A percentile compares a stretch with the other conserved stretches of the same genome.
These are phyloP conservation scores for Bathelium albidoporum DNA, from an alignment of 495 filamentous ascomycete species.

Conservation along the genomic window DNA sequence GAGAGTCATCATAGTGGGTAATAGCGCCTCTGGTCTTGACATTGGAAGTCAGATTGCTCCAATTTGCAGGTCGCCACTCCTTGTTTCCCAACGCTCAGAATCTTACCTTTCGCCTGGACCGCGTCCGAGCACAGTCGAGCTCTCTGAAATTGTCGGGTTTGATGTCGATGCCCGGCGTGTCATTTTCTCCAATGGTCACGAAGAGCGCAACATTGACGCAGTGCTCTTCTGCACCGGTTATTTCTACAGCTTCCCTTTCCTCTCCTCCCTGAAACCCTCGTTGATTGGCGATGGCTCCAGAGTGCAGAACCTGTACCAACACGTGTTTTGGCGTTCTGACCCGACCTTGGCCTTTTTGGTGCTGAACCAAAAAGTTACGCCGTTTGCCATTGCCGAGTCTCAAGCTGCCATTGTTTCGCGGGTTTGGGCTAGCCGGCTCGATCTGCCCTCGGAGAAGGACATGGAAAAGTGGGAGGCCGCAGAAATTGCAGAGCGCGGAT, in stretches of 20 bases:
- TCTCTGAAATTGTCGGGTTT: slow-evolving; percentile 52
- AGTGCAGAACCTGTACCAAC: slow-evolving; percentile 58
- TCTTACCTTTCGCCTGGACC: slow-evolving; percentile 23
- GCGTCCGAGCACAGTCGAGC: slow-evolving; percentile 36
- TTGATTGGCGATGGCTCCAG: slow-evolving; percentile 59
- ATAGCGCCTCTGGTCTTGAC: slow-evolving; percentile 68
- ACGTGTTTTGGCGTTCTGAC: slow-evolving; percentile 64
- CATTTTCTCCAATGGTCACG: slow-evolving; percentile 41
- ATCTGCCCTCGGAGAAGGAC: slow-evolving; percentile 46
- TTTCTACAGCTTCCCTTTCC: slow-evolving; percentile 60
- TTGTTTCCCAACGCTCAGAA: slow-evolving; percentile 43
- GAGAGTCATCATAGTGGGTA: slow-evolving; percentile 69
- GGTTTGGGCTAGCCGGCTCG: slow-evolving; percentile 58
- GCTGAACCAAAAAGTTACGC: slow-evolving; percentile 68
- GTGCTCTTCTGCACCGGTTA: slow-evolving; percentile 70
- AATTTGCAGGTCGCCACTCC: slow-evolving; percentile 39
- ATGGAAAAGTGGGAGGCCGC: slow-evolving; percentile 58
- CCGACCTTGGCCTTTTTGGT: slow-evolving; percentile 72
- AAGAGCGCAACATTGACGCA: slow-evolving; percentile 53
- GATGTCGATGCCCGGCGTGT: slow-evolving; percentile 40
- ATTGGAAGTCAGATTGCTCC: slow-evolving; percentile 63
- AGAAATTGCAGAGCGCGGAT: slow-evolving; percentile 34
- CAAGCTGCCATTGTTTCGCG: slow-evolving; percentile 69
- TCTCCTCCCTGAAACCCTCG: slow-evolving; percentile 47
- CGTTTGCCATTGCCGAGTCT: slow-evolving; percentile 69